Base-by-base conservation (phyloP, 2,329 filamentous ascomycete genomes). In the Calonectria pteridis region DNA sequence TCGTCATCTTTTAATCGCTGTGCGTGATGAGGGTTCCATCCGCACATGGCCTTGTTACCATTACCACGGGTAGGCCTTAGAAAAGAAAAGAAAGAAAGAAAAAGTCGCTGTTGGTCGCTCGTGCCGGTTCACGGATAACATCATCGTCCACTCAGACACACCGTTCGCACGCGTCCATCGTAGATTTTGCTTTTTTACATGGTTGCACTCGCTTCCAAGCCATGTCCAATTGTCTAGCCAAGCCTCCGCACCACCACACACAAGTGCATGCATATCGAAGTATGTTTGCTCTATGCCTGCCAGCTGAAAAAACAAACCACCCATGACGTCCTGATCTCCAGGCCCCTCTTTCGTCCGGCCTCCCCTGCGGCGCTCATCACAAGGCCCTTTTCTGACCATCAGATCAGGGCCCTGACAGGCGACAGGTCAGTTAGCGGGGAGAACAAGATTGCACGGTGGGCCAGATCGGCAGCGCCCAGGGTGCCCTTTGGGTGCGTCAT, bases 361-460 rank as follows among this genome's bases (percentile, higher is more conserved):
- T 26, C 13, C 28, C 23, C 23, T 28, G 13, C 35, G 23, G n/a
- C 23, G 37, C 33, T 29, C 58, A 18, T 33, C 18, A 63, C 33
- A 28, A 63, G 50, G 50, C 26, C 50, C 26, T 43, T 29, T 23
- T 28, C 37, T 29, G 59, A 20, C 33, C 23, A 23, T 63, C 50
- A 28, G n/a, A 23, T 63, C 50, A 28, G n/a, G n/a, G 10, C 29
- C n/a, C n/a, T 53, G 50, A 53, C 50, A 28, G 29, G 50, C 29
- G 37, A 63, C 59, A 43, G 35, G 59, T 43, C 59, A 63, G 28
- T 31, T 63, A 46, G 59, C 59, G 37, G 59, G 59, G 59, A 43
- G 16, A 43, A 63, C 35, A 46, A 63, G 59, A 63, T 63, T 63
- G 59, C 59, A n/a, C 46, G 4, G 59, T 63, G 59, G 59, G 37